Percentiles rank a stretch among this genome's conserved stretches.
Evolutionary conservation across 2,329 filamentous ascomycete species (phyloP).

Genomic region (Mycogone perniciosa): DNA sequence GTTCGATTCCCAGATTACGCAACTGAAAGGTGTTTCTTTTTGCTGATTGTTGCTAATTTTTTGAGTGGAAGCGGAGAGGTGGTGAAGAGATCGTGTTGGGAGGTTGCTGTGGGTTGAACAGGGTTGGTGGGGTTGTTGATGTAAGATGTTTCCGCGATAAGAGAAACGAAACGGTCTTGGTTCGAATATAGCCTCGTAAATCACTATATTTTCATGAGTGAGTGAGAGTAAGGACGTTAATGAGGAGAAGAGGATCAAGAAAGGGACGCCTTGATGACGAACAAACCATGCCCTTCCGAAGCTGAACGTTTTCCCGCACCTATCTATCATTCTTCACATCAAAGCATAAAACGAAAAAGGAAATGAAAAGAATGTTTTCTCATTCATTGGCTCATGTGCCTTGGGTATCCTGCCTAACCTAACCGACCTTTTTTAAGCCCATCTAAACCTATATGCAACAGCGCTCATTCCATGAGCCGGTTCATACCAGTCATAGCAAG

Average conservation of each 20-base stretch:
- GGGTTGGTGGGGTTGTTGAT: neutral
- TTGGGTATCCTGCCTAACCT: neutral
- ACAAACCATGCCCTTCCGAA: neutral
- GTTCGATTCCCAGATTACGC: slow-evolving; percentile 30
- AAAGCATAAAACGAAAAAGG: neutral
- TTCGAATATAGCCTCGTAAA: no score
- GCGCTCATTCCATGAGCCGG: no score
- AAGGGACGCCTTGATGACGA: no score
- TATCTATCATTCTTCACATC: neutral
- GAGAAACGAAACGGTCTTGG: no score
- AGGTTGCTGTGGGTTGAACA: no score
- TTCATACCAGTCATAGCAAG: no score
- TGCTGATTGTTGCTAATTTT: slow-evolving; percentile 16
- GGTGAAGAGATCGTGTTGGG: no score
- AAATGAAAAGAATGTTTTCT: neutral
- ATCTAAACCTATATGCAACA: neutral
- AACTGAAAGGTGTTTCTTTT: slow-evolving; percentile 9
- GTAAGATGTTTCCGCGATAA: neutral
- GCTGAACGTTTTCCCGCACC: neutral
- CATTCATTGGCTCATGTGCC: neutral
- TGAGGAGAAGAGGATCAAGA: no score
- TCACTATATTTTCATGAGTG: no score
- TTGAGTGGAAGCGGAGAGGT: neutral
- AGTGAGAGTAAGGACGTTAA: no score
- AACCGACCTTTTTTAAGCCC: neutral